Conservation (phyloP, 2,329 filamentous ascomycete species). For the Ceratocystis eucalypticola region DNA sequence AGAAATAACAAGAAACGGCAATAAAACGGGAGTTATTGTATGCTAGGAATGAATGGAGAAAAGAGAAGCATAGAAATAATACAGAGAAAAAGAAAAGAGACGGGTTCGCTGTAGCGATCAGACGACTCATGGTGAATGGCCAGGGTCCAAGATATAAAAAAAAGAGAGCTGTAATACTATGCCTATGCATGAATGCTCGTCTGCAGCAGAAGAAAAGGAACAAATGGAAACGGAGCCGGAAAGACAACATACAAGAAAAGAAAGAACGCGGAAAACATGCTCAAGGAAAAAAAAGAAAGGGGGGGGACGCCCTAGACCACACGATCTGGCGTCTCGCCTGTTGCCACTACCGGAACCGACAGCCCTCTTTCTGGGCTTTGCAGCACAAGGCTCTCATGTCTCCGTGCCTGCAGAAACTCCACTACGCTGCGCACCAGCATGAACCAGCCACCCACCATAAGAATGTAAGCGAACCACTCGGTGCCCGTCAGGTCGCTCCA, state of each 20-base stretch:
- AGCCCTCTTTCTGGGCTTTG: conserved; percentile 85
- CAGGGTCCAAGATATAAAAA: not conserved
- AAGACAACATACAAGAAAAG: not conserved
- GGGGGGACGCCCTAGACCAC: conserved; percentile 42
- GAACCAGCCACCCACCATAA: conserved; percentile 99
- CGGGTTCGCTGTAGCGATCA: too few species aligned
- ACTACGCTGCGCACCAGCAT: conserved; percentile 87
- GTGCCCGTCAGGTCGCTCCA: conserved; percentile 51
- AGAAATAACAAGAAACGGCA: not conserved
- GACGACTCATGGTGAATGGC: too few species aligned
- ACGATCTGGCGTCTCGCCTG: conserved; percentile 66
- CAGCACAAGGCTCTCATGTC: conserved; percentile 84
- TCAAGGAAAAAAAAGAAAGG: not conserved
- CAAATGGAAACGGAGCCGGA: not conserved
- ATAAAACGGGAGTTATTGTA: not conserved
- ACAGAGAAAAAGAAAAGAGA: not conserved
- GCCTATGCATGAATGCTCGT: not conserved
- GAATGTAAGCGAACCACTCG: conserved; percentile 79
- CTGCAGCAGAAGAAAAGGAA: not conserved
- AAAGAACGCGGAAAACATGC: not conserved
- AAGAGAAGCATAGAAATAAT: not conserved
- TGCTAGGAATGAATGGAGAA: not conserved
- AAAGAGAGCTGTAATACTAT: not conserved
- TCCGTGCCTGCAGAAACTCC: conserved; percentile 74
- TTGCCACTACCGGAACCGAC: conserved; percentile 71